Percentiles rank a stretch among this genome's conserved stretches.
These are phyloP conservation scores for Hondaea fermentalgiana DNA, from an alignment of 108 stramenopile genomes.

Conservation along the genomic window DNA sequence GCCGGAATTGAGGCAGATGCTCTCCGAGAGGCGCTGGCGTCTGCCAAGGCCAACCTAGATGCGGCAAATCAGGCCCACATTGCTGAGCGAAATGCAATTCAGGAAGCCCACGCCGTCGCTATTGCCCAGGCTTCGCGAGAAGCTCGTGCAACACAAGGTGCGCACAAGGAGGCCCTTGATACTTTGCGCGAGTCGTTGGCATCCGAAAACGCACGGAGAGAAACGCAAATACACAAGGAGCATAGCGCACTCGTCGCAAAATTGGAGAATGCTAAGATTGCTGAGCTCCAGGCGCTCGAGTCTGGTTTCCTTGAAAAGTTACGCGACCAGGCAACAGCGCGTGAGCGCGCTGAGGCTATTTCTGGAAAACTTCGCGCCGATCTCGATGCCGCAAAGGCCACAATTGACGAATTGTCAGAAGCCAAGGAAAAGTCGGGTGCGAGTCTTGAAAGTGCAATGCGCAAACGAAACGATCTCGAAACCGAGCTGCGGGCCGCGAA, in stretches of 20 bases:
- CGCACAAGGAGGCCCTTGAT: background rate
- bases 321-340: background rate
- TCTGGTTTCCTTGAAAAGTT: background rate
- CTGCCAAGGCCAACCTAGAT: background rate
- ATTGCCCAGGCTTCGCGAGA: background rate
- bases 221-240: background rate
- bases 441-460: background rate
- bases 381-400: background rate
- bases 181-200: background rate
- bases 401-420: background rate
- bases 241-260: background rate
- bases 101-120: background rate
- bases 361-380: background rate
- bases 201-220: background rate
- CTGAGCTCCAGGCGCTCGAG: background rate
- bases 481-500: background rate
- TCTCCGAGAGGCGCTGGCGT: background rate
- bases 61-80: background rate
- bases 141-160: background rate
- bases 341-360: background rate
- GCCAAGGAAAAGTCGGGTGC: background rate
- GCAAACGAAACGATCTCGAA: background rate
- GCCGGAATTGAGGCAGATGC: background rate
- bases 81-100: background rate
- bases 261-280: background rate